Evolutionary conservation across 805 yeast genomes (phyloP), one percentile per base, ranked within the genome.

Genomic region (Lipomyces orientalis): DNA sequence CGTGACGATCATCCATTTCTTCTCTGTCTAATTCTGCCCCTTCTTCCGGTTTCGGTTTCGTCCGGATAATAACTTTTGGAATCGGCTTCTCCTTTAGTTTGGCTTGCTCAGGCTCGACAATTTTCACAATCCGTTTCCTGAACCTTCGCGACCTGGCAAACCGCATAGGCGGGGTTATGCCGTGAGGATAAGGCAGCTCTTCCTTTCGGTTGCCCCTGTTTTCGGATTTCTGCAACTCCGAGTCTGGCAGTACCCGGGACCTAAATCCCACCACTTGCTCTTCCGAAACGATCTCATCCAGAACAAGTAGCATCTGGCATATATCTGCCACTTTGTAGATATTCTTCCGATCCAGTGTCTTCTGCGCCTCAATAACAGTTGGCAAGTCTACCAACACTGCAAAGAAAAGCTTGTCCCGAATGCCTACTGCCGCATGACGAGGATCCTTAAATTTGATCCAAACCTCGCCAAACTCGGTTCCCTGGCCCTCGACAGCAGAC

Each of bases 301-400:
- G 82, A 6, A 94, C 94, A 5, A 93, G 79, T 61, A 95, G 80
- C 81, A 95, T 90, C 78, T 95, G 98, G 64, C 90, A 86, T 6
- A 94, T 82, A 77, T 95, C 98, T 43, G 91, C 83, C 0, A 96
- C 87, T 75, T 95, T 95, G 80, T 90, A 89, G 33, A 95, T 85
- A 75, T 92, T 95, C 77, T 94, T 94, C 74, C 87, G 86, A 77
- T 95, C 99, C 31, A 93, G 86, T 4, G 97, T 88, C 78, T 95
- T 95, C 77, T 89, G 91, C 6, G 90, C 86, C 76, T 95, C 99
- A 9, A 91, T 85, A 3, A 93, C 79, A 0, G 97, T 91, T 0
- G 99, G 99, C 70, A 95, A 80, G 73, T 93, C 94, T n/a, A 95
- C 86, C 46, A 95, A 80, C 70, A 91, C 87, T 0, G 97, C 97